A percentile compares a stretch with the other conserved stretches of the same genome.
Evolutionary conservation across 1,284 basidiomycete genomes (phyloP).

Genomic region (Meira miltonrushii): DNA sequence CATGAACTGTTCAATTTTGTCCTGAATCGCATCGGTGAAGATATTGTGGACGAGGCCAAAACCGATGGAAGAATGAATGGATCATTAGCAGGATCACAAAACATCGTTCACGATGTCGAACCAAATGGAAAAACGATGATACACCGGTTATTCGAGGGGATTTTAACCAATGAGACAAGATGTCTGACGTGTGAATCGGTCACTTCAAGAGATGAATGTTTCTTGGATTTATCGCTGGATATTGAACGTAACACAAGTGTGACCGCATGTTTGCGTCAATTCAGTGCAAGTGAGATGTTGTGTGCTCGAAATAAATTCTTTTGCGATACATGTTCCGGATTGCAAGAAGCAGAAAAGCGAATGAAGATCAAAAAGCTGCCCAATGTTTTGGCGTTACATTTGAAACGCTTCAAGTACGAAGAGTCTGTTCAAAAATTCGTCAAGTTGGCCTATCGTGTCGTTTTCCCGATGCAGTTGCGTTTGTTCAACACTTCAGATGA

Average conservation of each 20-base stretch:
- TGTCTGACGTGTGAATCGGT: slow-evolving; percentile 57
- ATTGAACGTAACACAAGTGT: slow-evolving; percentile 95
- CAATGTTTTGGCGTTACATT: slow-evolving; percentile 85
- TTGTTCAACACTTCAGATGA: slow-evolving; percentile 96
- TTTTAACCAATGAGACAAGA: slow-evolving; percentile 74
- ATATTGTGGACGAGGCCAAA: slow-evolving; percentile 62
- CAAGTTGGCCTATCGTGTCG: slow-evolving; percentile 91
- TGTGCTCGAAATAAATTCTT: slow-evolving; percentile 98
- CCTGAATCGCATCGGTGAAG: slow-evolving; percentile 86
- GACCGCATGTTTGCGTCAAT: slow-evolving; percentile 88
- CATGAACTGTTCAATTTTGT: slow-evolving; percentile 95
- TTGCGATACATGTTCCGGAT: slow-evolving; percentile 89
- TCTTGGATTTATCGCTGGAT: slow-evolving; percentile 94
- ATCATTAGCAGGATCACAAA: not conserved
- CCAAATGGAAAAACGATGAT: slow-evolving; percentile 67
- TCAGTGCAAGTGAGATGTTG: slow-evolving; percentile 96
- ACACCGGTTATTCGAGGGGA: slow-evolving; percentile 86
- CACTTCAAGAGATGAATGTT: slow-evolving; percentile 91
- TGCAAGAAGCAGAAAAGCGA: slow-evolving; percentile 96
- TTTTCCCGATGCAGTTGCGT: slow-evolving; percentile 87
- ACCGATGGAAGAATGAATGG: not conserved
- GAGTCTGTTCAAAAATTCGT: slow-evolving; percentile 70
- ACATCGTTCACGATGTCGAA: slow-evolving; percentile 31
- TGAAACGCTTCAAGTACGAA: slow-evolving; percentile 97
- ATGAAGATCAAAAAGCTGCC: slow-evolving; percentile 98